Evolutionary conservation across 805 yeast species (phyloP).

Genomic region (Yamadazyma takamatsuzukensis): DNA sequence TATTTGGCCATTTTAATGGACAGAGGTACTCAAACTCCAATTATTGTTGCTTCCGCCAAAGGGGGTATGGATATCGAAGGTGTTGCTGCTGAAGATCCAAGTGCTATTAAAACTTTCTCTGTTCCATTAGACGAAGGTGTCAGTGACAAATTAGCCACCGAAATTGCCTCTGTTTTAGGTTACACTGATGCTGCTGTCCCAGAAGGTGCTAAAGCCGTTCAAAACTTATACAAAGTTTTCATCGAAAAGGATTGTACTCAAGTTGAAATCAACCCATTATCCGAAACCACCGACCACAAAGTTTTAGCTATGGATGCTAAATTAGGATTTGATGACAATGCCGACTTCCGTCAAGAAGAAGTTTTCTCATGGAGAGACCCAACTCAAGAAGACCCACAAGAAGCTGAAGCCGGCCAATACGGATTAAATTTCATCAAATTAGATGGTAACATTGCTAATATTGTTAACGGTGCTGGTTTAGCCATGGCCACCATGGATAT

Average conservation of each 20-base stretch:
- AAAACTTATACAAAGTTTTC: conserved; percentile 86
- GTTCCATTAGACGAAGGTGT: conserved; percentile 78
- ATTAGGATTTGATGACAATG: conserved; percentile 96
- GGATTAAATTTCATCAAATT: conserved; percentile 95
- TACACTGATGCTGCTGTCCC: conserved; percentile 73
- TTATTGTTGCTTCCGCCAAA: conserved; percentile 93
- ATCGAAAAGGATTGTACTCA: conserved; percentile 93
- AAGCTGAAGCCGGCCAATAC: conserved; percentile 79
- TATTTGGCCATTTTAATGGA: conserved; percentile 93
- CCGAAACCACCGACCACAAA: conserved; percentile 85
- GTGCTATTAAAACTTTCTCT: conserved; percentile 84
- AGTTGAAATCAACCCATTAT: conserved; percentile 96
- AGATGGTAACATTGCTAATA: conserved; percentile 97
- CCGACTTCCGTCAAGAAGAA: conserved; percentile 90
- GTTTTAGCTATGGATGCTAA: conserved; percentile 99
- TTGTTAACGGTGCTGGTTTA: conserved; percentile 99
- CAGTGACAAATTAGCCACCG: conserved; percentile 67
- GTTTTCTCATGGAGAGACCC: conserved; percentile 95
- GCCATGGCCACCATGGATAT: conserved; percentile 99
- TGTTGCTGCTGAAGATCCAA: conserved; percentile 89
- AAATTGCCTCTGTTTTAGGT: conserved; percentile 78
- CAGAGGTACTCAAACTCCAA: conserved; percentile 84
- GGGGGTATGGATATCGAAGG: conserved; percentile 99
- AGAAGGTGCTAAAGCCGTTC: conserved; percentile 84
- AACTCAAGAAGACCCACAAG: conserved; percentile 97